Percentiles rank a stretch among this genome's conserved stretches.
phyloP scores from a whole-genome alignment of 2,329 filamentous ascomycete genomes.

The Endothia cerciana region DNA sequence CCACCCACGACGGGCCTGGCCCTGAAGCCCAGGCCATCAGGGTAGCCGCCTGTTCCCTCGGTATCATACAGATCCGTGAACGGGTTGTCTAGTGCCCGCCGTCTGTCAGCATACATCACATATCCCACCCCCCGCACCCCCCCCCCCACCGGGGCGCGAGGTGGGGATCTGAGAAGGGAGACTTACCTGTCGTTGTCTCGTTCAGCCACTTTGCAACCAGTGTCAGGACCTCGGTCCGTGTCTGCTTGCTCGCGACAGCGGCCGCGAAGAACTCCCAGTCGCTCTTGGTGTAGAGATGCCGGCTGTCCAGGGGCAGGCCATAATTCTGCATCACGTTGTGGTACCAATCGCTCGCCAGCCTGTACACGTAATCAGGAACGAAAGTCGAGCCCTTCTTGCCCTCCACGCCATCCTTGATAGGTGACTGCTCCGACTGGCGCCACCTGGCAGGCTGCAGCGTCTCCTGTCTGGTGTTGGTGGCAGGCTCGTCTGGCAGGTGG shows the following conservation, averaged over 20 bases:
- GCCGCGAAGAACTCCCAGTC: constrained; percentile 93
- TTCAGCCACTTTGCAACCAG: constrained; percentile 81
- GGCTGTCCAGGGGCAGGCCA: constrained; percentile 79
- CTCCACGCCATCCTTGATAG: constrained; percentile 30
- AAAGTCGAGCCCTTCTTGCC: constrained; percentile 49
- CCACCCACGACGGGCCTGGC: constrained; percentile 83
- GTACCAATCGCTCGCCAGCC: constrained; percentile 82
- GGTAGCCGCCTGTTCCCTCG: constrained; percentile 75
- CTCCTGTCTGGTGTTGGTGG: not conserved
- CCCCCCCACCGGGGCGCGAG: not conserved
- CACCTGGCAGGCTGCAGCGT: constrained; percentile 20
- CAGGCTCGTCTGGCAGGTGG: constrained; percentile 51
- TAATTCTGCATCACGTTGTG: constrained; percentile 77
- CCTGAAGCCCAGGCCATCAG: constrained; percentile 71
- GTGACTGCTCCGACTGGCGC: constrained; percentile 30
- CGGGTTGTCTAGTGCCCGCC: constrained; percentile 61
- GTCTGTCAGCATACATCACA: constrained; percentile 26
- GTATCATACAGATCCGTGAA: constrained; percentile 85
- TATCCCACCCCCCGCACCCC: not conserved
- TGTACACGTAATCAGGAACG: constrained; percentile 76
- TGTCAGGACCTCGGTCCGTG: constrained; percentile 72
- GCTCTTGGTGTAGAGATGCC: constrained; percentile 84
- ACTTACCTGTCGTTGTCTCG: constrained; percentile 71
- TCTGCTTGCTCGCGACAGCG: constrained; percentile 71
- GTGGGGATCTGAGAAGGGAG: not conserved